Percentiles rank a stretch among this genome's conserved stretches.
Evolutionary conservation across 164 flowering plant genomes (phyloP).

Genomic region (Vitis cinerea): DNA sequence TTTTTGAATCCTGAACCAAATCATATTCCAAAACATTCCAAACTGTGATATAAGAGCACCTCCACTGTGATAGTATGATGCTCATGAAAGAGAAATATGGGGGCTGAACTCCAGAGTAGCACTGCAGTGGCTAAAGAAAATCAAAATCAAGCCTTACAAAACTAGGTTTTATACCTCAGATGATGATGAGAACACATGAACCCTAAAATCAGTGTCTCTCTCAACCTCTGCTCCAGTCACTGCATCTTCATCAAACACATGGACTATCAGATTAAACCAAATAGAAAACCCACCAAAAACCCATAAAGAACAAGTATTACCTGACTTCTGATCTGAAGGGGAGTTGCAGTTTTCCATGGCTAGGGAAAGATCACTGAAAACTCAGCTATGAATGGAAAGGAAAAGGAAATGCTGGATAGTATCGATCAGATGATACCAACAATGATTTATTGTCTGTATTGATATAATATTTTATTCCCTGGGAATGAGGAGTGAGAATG

Average conservation of each 20-base stretch:
- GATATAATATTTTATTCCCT: no score
- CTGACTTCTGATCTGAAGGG: slow-evolving; percentile 12
- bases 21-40: neutral
- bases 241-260: slow-evolving; percentile 17
- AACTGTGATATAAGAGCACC: neutral
- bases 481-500: no score
- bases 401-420: neutral
- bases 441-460: no score
- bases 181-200: slow-evolving; percentile 45
- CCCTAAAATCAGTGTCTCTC: slow-evolving; percentile 36
- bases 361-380: neutral
- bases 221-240: slow-evolving; percentile 28
- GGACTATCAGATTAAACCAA: neutral
- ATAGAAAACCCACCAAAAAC: neutral
- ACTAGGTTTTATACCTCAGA: slow-evolving; percentile 34
- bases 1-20: no score
- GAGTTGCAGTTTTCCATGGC: slow-evolving; percentile 4
- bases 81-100: neutral
- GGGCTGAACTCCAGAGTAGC: no score
- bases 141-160: neutral
- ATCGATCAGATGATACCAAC: neutral
- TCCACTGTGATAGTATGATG: neutral
- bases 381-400: neutral
- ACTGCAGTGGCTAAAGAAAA: neutral
- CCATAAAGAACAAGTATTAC: neutral